phyloP scores from a whole-genome alignment of 2,329 filamentous ascomycete species.

The Sarocladium brachiariae region DNA sequence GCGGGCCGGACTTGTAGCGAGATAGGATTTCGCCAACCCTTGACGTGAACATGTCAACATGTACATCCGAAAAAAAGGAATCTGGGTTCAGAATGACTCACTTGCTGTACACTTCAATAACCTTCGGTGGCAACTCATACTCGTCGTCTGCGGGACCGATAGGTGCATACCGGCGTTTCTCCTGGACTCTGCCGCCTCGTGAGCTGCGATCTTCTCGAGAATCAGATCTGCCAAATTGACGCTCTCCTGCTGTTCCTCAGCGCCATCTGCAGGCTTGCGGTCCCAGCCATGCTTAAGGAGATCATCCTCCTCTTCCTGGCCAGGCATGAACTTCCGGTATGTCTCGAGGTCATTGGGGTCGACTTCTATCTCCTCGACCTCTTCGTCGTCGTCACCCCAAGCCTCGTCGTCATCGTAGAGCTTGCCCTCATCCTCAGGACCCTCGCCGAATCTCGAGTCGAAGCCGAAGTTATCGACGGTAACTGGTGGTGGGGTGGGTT shows the following conservation, averaged over 20 bases:
- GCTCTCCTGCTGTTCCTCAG: constrained; percentile 39
- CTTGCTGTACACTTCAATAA: constrained; percentile 91
- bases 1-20: constrained; percentile 89
- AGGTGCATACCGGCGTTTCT: constrained; percentile 24
- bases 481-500: constrained; percentile 31
- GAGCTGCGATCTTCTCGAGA: constrained; percentile 84
- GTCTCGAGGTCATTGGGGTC: constrained; percentile 83
- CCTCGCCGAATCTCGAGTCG: constrained; percentile 62
- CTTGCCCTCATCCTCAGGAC: constrained; percentile 37
- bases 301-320: constrained; percentile 59
- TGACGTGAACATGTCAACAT: background rate
- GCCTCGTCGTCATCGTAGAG: constrained; percentile 51
- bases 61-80: background rate
- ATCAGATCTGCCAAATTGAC: constrained; percentile 92
- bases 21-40: constrained; percentile 83
- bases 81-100: constrained; percentile 29
- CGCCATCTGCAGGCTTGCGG: constrained; percentile 32
- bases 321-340: constrained; percentile 84
- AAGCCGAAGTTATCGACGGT: constrained; percentile 63
- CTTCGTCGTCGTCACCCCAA: constrained; percentile 74
- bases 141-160: constrained; percentile 63
- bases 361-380: constrained; percentile 67
- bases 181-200: constrained; percentile 62
- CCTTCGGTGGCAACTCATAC: constrained; percentile 80
- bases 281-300: constrained; percentile 62